Evolutionary conservation across 176 grass and related monocot species (phyloP), one percentile per base, ranked within the genome.

Genomic region (Microstegium vimineum): DNA sequence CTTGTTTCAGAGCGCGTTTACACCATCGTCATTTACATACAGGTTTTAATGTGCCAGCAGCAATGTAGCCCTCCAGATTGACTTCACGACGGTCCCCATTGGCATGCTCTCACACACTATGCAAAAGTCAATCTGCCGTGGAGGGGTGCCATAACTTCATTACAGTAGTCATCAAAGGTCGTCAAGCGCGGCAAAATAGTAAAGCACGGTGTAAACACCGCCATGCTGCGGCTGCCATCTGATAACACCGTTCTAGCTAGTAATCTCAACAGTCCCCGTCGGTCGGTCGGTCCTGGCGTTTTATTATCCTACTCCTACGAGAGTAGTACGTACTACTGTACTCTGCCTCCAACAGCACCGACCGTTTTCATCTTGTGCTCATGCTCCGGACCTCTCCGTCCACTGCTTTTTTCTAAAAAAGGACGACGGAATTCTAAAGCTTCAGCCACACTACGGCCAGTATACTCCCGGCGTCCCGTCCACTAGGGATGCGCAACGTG

Each of bases 371-470:
- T 20, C 1, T 10, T 2, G 36, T 11, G 52, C 36, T 35, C 69
- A 34, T 57, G 41, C 42, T 59, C 52, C 60, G 34, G 47, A 42
- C 10, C 25, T 64, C 51, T 57, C 38, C 25, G 45, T 72, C 78
- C 65, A 37, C 52, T 38, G 62, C 62, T 77, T 88, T 86, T 69
- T 40, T 28, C 5, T 30, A 31, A 13, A 26, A 62, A 78, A 60
- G 37, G 36, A 14, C 12, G 12, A 4, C 14, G 1, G 22, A 67
- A 46, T 31, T 83, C 27, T 36, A 43, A 62, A 70, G 34, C 17
- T 54, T 2, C 25, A 52, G 37, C 15, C 51, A 33, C 42, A 45
- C n/a, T n/a, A n/a, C 22, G 68, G 47, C 75, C 32, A 69, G 30
- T 22, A 35, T 26, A 11, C 23, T 8, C 33, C 47, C 56, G 10